Conservation (phyloP, 192 early-diverging fungal species). For the Coemansia sp. region DNA sequence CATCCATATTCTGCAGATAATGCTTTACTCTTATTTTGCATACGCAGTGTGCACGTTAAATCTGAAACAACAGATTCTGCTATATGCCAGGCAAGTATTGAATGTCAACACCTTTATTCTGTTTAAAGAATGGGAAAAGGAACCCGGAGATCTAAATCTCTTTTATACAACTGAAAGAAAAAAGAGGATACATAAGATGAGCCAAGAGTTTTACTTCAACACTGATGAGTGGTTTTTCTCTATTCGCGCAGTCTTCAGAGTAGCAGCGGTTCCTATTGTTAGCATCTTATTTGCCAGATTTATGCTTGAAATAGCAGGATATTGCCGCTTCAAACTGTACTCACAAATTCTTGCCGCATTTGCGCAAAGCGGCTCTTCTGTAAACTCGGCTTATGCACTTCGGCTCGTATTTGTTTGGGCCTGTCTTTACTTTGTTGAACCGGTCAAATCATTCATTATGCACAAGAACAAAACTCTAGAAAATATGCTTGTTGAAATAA, state of each 20-base stretch:
- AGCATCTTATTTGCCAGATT: not conserved
- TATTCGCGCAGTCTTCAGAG: not conserved
- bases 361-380: not conserved
- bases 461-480: not conserved
- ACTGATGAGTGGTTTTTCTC: not conserved
- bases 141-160: not conserved
- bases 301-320: not conserved
- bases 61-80: not conserved
- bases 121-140: not conserved
- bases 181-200: not conserved
- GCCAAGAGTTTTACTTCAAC: not conserved
- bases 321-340: not conserved
- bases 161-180: not conserved
- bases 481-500: not conserved
- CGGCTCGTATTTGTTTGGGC: not conserved
- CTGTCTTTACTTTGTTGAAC: not conserved
- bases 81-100: not conserved
- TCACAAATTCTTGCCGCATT: not conserved
- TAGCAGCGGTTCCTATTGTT: not conserved
- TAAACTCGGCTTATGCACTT: not conserved
- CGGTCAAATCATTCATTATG: not conserved
- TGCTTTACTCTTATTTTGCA: not conserved
- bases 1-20: not conserved
- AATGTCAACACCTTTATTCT: not conserved
- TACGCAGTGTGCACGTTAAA: not conserved